phyloP scores from a whole-genome alignment of 179 eudicot species.

The Silene vulgaris region DNA sequence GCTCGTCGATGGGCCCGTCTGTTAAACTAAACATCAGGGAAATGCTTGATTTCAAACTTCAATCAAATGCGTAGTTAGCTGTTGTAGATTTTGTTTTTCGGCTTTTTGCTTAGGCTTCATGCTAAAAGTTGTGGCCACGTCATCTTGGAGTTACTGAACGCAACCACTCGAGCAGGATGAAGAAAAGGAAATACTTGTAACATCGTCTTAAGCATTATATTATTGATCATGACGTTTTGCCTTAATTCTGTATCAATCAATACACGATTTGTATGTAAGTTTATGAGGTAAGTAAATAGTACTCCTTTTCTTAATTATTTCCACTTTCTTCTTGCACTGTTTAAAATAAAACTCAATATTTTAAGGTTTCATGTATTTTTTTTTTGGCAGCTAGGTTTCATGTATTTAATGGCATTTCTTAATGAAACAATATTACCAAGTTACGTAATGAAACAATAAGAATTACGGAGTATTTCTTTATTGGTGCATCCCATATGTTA shows the following conservation, averaged over 20 bases:
- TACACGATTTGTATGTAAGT: background rate
- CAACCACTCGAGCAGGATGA: constrained; percentile 10
- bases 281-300: too few species aligned
- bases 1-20: constrained; percentile 98
- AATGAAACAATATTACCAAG: too few species aligned
- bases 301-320: too few species aligned
- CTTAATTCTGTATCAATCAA: background rate
- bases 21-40: constrained; percentile 64
- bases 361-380: too few species aligned
- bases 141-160: constrained; percentile 7
- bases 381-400: too few species aligned
- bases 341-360: too few species aligned
- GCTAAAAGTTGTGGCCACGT: background rate
- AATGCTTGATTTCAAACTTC: constrained; percentile 72
- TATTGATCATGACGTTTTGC: background rate
- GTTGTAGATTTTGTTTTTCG: constrained; percentile 31
- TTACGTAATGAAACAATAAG: too few species aligned
- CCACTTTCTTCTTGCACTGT: too few species aligned
- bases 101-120: constrained; percentile 16
- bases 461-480: too few species aligned
- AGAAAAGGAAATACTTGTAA: background rate
- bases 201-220: background rate
- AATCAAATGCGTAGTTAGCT: constrained; percentile 29
- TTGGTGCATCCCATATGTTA: too few species aligned
- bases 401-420: too few species aligned